Conservation (phyloP, 257 asterid species). For the Linderniella brevidens region DNA sequence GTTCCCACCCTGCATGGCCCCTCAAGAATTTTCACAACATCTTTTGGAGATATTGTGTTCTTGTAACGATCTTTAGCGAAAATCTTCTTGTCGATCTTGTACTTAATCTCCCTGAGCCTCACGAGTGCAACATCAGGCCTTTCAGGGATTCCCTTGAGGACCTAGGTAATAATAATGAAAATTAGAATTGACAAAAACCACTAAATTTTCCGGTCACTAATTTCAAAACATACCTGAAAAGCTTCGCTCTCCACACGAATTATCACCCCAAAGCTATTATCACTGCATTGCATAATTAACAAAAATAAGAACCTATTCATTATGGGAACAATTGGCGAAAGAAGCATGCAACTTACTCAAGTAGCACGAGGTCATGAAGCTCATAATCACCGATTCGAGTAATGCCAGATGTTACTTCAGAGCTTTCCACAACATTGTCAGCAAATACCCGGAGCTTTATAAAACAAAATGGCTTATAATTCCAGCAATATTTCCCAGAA, state of each 20-base stretch:
- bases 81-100: constrained; percentile 61
- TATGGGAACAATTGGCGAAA: too few species aligned
- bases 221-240: constrained; percentile 44
- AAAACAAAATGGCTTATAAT: constrained; percentile 1
- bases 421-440: constrained; percentile 86
- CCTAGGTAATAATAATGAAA: constrained; percentile 22
- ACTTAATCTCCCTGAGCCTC: constrained; percentile 76
- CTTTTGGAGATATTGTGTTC: constrained; percentile 72
- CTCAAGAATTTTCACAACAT: constrained; percentile 70
- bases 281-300: constrained; percentile 32
- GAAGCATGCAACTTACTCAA: constrained; percentile 35
- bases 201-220: not conserved
- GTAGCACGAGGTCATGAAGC: constrained; percentile 88
- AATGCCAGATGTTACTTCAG: constrained; percentile 89
- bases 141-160: constrained; percentile 85
- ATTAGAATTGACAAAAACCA: constrained; percentile 6
- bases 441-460: constrained; percentile 82
- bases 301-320: not conserved
- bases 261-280: constrained; percentile 80
- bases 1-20: constrained; percentile 77
- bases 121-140: constrained; percentile 92
- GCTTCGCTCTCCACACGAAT: constrained; percentile 97
- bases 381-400: constrained; percentile 86
- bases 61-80: constrained; percentile 56
- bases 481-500: constrained; percentile 1